phyloP scores from a whole-genome alignment of 306 rosid genomes.

The Erythrophleum fordii region DNA sequence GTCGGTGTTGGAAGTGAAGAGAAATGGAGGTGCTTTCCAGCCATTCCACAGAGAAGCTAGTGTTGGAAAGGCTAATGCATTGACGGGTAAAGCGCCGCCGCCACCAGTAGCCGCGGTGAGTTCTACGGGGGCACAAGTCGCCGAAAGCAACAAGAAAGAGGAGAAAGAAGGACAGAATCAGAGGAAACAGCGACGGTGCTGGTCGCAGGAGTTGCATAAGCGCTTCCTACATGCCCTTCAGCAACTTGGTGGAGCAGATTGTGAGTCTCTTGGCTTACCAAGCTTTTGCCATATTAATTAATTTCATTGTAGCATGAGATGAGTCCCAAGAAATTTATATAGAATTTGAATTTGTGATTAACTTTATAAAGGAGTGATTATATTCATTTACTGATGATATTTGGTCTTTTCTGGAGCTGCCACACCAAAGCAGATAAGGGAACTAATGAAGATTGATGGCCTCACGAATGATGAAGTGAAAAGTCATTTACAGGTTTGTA shows the following conservation, averaged over 20 bases:
- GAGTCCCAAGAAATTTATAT: neutral
- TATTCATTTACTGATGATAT: conserved; percentile 4
- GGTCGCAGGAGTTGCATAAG: conserved; percentile 92
- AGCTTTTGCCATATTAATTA: neutral
- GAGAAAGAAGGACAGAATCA: conserved; percentile 59
- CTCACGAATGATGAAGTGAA: conserved; percentile 98
- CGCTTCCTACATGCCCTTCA: conserved; percentile 85
- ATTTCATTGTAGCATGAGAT: too few relatives aligned
- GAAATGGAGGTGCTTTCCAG: conserved; percentile 80
- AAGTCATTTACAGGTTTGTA: conserved; percentile 96
- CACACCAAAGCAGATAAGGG: conserved; percentile 97
- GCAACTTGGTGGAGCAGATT: conserved; percentile 88
- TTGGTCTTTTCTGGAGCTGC: conserved; percentile 58
- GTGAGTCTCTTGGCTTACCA: conserved; percentile 47
- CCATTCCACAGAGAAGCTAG: conserved; percentile 79
- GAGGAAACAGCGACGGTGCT: conserved; percentile 85
- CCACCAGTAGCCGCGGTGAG: conserved; percentile 39
- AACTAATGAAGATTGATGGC: conserved; percentile 87
- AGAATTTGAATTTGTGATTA: neutral
- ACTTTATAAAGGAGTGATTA: neutral
- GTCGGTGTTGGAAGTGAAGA: conserved; percentile 64
- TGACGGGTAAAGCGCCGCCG: conserved; percentile 17
- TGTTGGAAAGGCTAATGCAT: neutral
- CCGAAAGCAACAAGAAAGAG: conserved; percentile 47
- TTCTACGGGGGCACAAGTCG: conserved; percentile 41